Base-by-base conservation (phyloP, 176 grass and related monocot species). In the Oryza australiensis region DNA sequence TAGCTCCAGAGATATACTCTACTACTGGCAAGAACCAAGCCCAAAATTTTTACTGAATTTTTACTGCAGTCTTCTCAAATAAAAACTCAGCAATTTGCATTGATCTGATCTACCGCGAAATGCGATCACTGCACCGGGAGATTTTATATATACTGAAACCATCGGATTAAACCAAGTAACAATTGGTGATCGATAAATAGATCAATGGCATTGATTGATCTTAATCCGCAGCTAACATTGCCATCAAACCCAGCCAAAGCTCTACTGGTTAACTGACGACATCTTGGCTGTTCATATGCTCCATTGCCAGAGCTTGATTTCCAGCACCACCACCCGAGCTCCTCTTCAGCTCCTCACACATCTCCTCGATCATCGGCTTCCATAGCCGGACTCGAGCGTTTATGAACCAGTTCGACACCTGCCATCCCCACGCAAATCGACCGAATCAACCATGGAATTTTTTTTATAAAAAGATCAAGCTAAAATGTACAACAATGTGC, bases 331-430 rank as follows among this genome's bases (percentile, higher is more conserved):
- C 27, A 12, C 23, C n/a, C 4, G 81, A 75, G 68, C 65, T 86
- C 84, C 89, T 77, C 70, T 90, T 90, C 4, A 92, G 70, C 59
- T 97, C 94, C 23, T 84, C 48, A 55, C 92, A 88, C 91, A 97
- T 90, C 62, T 97, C 94, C 68, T 90, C 89, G 78, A 97, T 97
- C 94, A 97, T 90, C 27, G 94, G 94, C 62, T 92, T 97, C 94
- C 94, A 97, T 7, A 97, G 83, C 5, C 94, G 89, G 14, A 97
- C 94, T 0, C 94, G 78, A 0, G 94, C 94, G 82, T 97, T 97
- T 45, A 97, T 92, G 63, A 97, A 97, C 94, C 94, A 97, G 66
- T 97, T 97, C 4, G 94, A 91, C n/a, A 97, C 94, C 94, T 97
- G 26, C 16, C 49, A 62, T 8, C 0, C 3, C 5, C 43, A 29